These are phyloP conservation scores for Phycomyces blakesleeanus DNA, from an alignment of 192 early-diverging fungal genomes.

Conservation along the genomic window DNA sequence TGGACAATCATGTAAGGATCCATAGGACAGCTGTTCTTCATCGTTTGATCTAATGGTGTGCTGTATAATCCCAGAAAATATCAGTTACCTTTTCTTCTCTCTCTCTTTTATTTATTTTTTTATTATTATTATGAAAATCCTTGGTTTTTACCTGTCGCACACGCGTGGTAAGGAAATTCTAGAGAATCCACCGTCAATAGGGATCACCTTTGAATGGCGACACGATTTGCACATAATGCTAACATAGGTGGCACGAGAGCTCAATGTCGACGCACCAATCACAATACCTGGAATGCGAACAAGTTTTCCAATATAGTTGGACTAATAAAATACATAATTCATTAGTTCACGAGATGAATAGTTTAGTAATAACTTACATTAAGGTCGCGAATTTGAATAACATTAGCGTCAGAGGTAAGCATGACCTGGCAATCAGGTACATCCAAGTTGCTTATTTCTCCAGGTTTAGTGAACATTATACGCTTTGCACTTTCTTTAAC, in stretches of 20 bases:
- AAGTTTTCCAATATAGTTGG: constrained; percentile 83
- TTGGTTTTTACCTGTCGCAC: constrained; percentile 73
- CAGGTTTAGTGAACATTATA: constrained; percentile 56
- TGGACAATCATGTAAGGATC: constrained; percentile 94
- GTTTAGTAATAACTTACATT: constrained; percentile 52
- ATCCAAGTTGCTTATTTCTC: constrained; percentile 42
- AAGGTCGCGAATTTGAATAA: constrained; percentile 85
- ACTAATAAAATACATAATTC: constrained; percentile 45
- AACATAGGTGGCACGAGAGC: constrained; percentile 85
- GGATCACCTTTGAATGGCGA: constrained; percentile 74
- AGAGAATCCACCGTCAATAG: constrained; percentile 80
- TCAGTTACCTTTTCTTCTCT: neutral
- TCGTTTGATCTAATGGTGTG: constrained; percentile 20
- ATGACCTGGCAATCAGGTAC: constrained; percentile 89
- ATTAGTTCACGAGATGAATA: neutral
- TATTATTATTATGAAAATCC: no score
- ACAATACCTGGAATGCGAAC: constrained; percentile 95
- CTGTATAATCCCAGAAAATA: neutral
- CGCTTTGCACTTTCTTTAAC: constrained; percentile 72
- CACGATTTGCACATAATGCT: constrained; percentile 89
- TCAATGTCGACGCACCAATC: constrained; percentile 84
- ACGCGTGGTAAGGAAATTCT: constrained; percentile 81
- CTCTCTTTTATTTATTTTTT: constrained; percentile 4
- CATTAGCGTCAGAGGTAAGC: constrained; percentile 78
- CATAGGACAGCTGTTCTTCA: constrained; percentile 47